Evolutionary conservation across 129 eudicot species (phyloP).

Genomic region (Centaurea solstitialis): DNA sequence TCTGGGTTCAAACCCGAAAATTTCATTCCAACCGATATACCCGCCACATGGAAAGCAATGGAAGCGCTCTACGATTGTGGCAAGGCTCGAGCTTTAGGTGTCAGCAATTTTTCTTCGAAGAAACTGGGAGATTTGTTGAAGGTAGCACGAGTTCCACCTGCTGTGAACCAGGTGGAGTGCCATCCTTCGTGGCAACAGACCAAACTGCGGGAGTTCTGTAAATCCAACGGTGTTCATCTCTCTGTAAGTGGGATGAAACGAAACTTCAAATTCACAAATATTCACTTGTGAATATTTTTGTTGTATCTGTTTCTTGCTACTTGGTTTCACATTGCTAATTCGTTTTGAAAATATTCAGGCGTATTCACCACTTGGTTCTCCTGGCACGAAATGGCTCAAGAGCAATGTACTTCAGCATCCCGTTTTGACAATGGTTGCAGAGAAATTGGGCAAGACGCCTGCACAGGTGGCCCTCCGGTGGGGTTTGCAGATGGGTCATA

Average conservation of each 20-base stretch:
- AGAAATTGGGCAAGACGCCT: conserved; percentile 50
- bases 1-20: conserved; percentile 51
- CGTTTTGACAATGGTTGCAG: conserved; percentile 38
- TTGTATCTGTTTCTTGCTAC: background rate
- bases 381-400: conserved; percentile 51
- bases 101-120: conserved; percentile 78
- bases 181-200: conserved; percentile 84
- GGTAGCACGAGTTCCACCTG: conserved; percentile 58
- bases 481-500: conserved; percentile 65
- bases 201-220: conserved; percentile 60
- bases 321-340: background rate
- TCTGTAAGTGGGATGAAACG: conserved; percentile 35
- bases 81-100: conserved; percentile 71
- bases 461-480: conserved; percentile 63
- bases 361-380: conserved; percentile 63
- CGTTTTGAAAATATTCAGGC: conserved; percentile 28
- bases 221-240: conserved; percentile 71
- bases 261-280: background rate
- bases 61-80: conserved; percentile 78
- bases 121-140: conserved; percentile 55
- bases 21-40: conserved; percentile 51
- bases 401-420: conserved; percentile 52
- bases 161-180: conserved; percentile 84
- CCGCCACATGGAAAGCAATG: conserved; percentile 83
- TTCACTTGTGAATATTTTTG: background rate